Evolutionary conservation across 805 yeast species (phyloP).

Genomic region (Blastobotrys muscicola): DNA sequence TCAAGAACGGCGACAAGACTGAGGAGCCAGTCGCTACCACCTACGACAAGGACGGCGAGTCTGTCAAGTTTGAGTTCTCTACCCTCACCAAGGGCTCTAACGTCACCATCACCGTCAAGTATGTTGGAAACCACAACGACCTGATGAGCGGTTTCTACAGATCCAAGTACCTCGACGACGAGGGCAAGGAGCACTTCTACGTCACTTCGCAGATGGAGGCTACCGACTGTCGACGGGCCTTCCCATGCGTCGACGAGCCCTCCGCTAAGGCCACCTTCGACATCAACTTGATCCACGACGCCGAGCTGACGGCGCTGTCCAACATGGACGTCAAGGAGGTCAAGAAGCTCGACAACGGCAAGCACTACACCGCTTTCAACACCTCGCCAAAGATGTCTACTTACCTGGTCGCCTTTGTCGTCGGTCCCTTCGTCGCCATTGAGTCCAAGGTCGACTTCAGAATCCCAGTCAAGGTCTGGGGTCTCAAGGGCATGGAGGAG

Average conservation of each 20-base stretch:
- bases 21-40: constrained; percentile 23
- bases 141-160: constrained; percentile 70
- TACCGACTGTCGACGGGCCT: constrained; percentile 68
- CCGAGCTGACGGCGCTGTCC: constrained; percentile 48
- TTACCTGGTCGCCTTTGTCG: constrained; percentile 62
- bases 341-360: constrained; percentile 29
- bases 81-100: constrained; percentile 32
- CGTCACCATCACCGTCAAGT: constrained; percentile 46
- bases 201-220: constrained; percentile 70
- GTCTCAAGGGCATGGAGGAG: constrained; percentile 56
- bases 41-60: constrained; percentile 49
- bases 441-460: constrained; percentile 41
- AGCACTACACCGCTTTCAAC: constrained; percentile 43
- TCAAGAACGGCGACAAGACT: constrained; percentile 24
- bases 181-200: constrained; percentile 45
- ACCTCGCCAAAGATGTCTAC: constrained; percentile 68
- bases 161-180: constrained; percentile 45
- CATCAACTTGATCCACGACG: constrained; percentile 45
- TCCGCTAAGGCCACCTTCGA: constrained; percentile 57
- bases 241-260: constrained; percentile 72
- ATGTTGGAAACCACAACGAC: constrained; percentile 51
- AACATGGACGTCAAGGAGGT: constrained; percentile 51
- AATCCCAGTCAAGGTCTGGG: constrained; percentile 60
- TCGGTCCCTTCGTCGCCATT: constrained; percentile 57
- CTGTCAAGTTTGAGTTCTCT: constrained; percentile 49